phyloP scores from a whole-genome alignment of 148 eudicot genomes.

The Selenicereus undatus region DNA sequence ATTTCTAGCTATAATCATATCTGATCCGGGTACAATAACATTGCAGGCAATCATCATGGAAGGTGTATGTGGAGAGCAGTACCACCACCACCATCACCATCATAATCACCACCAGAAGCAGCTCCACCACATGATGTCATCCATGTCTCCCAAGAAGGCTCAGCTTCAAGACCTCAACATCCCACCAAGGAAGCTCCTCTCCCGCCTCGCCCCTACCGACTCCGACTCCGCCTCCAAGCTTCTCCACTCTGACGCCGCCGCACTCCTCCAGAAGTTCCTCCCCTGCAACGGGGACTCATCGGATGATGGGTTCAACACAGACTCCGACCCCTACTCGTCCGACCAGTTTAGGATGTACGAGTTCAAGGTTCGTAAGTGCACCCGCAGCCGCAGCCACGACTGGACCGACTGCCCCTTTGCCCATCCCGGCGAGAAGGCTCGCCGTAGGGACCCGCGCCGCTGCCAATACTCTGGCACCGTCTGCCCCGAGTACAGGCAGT shows the following conservation, averaged over 20 bases:
- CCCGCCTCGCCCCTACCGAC: conserved; percentile 25
- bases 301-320: conserved; percentile 37
- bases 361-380: conserved; percentile 86
- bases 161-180: conserved; percentile 56
- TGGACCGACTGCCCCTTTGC: conserved; percentile 95
- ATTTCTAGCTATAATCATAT: too few relatives aligned
- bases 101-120: conserved; percentile 32
- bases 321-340: conserved; percentile 59
- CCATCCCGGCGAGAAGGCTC: conserved; percentile 90
- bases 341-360: conserved; percentile 86
- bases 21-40: too few relatives aligned
- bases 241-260: conserved; percentile 30
- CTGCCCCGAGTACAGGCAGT: conserved; percentile 63
- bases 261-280: conserved; percentile 42
- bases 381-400: conserved; percentile 71
- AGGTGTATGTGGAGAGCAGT: conserved; percentile 46
- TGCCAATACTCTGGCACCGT: conserved; percentile 65
- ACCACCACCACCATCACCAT: conserved; percentile 40
- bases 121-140: conserved; percentile 4
- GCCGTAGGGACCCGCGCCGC: conserved; percentile 68
- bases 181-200: conserved; percentile 64
- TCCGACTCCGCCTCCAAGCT: conserved; percentile 10
- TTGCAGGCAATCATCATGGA: conserved; percentile 27
- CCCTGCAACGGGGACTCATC: conserved; percentile 34
- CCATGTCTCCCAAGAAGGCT: conserved; percentile 30